phyloP scores from a whole-genome alignment of 257 asterid species.

The Agastache rugosa region DNA sequence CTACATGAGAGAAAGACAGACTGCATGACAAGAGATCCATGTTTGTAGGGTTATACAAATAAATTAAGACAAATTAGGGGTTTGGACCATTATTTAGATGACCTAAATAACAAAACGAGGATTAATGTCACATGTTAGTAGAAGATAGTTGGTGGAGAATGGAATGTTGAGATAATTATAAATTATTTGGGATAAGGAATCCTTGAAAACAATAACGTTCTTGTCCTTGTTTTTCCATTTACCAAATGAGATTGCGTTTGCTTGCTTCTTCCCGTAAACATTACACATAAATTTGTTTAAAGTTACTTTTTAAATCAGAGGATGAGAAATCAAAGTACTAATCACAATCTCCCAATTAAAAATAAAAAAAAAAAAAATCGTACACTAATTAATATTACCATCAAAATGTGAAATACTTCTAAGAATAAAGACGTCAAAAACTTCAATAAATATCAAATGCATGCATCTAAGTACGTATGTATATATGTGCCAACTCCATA shows the following conservation, averaged over 20 bases:
- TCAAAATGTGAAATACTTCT: too few relatives aligned
- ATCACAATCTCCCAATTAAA: too few relatives aligned
- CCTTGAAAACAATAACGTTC: conserved; percentile 23
- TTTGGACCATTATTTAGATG: conserved; percentile 40
- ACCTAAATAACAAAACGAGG: conserved; percentile 43
- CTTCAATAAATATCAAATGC: not conserved
- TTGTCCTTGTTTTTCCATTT: conserved; percentile 23
- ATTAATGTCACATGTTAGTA: conserved; percentile 46
- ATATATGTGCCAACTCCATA: not conserved
- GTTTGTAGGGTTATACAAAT: conserved; percentile 39
- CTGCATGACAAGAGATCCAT: conserved; percentile 48
- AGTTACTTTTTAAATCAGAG: too few relatives aligned
- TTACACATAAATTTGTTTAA: too few relatives aligned
- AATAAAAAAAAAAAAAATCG: too few relatives aligned
- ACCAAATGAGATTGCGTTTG: conserved; percentile 14
- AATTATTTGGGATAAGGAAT: not conserved
- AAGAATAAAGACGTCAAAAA: too few relatives aligned
- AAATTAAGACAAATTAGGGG: conserved; percentile 29
- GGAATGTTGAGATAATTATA: conserved; percentile 44
- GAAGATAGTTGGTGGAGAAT: conserved; percentile 42
- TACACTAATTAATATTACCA: too few relatives aligned
- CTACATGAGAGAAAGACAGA: conserved; percentile 35
- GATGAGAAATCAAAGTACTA: too few relatives aligned
- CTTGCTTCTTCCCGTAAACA: not conserved
- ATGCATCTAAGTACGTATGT: not conserved